Base-by-base conservation (phyloP, 106 monocot species). In the Posidonia australis region DNA sequence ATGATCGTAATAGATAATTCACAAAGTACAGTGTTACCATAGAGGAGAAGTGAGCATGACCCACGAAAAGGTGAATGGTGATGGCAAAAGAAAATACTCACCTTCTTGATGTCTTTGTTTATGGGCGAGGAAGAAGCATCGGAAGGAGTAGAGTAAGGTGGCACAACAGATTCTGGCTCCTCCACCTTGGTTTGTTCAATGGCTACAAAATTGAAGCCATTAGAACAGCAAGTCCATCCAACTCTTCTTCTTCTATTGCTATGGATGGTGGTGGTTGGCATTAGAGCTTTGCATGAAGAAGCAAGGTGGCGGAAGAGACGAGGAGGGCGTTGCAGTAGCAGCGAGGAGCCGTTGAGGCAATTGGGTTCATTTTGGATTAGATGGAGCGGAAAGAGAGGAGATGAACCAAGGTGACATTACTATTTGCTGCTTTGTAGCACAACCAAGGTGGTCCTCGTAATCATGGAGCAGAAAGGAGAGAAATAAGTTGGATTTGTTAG, bases 91-190 rank as follows among this genome's bases (percentile, higher is more conserved):
- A 55, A 20, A 24, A n/a, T 5, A 63, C 42, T 9, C 47, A 81
- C 81, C 81, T 84, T 84, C 67, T 84, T 84, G 61, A 84, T 60
- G 47, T 84, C 78, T 68, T 84, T 84, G 24, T 84, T 78, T n/a
- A 78, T 63, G 58, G 56, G 41, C 41, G 56, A 68, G 23, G 78
- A 70, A 59, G 74, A 14, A 60, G 25, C 13, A 13, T 43, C 41
- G 27, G 65, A 23, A 65, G 21, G 46, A 29, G 5, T 13, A 13
- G 16, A 24, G 1, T 20, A 1, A 7, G 24, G 14, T 25, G 24
- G 28, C 60, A 21, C 26, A 10, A 52, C 24, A 10, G 77, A 5
- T 30, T 52, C 17, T 14, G 41, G 32, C 48, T 54, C 61, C 30
- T 70, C 60, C 54, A 23, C 69, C 0, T 10, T 10, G 58, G 28